phyloP scores from a whole-genome alignment of 108 stramenopile species.

The Fragilaria crotonensis region DNA sequence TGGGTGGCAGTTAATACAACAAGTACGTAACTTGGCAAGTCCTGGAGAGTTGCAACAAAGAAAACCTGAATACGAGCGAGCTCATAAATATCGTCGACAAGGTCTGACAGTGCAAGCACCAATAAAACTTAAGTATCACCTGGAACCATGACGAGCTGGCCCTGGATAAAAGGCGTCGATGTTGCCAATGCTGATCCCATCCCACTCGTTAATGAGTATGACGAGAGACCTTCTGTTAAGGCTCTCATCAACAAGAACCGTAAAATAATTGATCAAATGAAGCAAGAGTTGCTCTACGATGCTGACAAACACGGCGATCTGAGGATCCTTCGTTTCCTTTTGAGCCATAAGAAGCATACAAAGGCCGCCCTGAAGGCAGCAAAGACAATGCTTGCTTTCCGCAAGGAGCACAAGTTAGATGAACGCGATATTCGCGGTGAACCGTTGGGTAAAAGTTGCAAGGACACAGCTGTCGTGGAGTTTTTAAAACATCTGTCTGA shows the following conservation, averaged over 20 bases:
- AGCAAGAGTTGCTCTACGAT: no score
- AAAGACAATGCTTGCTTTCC: constrained; percentile 4
- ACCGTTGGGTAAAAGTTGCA: neutral
- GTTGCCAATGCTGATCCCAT: constrained; percentile 7
- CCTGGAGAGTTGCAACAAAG: no score
- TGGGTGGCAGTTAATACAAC: no score
- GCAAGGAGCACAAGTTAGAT: constrained; percentile 12
- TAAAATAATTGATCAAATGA: constrained; percentile 7
- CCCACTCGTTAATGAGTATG: constrained; percentile 3
- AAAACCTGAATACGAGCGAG: no score
- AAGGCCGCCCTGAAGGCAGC: constrained; percentile 19
- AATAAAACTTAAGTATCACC: no score
- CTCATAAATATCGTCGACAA: no score
- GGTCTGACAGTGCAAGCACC: no score
- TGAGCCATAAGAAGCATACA: constrained; percentile 17
- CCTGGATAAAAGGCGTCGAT: constrained; percentile 17
- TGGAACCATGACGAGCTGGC: constrained; percentile 18
- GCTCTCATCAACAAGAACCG: constrained; percentile 12
- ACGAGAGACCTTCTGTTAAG: constrained; percentile 10
- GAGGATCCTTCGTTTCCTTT: constrained; percentile 19
- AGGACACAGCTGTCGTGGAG: neutral
- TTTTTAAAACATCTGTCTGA: neutral
- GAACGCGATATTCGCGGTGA: constrained; percentile 12
- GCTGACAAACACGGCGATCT: constrained; percentile 18
- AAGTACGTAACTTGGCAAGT: no score